These are phyloP conservation scores for Alnus glutinosa DNA, from an alignment of 306 rosid species.

Conservation along the genomic window DNA sequence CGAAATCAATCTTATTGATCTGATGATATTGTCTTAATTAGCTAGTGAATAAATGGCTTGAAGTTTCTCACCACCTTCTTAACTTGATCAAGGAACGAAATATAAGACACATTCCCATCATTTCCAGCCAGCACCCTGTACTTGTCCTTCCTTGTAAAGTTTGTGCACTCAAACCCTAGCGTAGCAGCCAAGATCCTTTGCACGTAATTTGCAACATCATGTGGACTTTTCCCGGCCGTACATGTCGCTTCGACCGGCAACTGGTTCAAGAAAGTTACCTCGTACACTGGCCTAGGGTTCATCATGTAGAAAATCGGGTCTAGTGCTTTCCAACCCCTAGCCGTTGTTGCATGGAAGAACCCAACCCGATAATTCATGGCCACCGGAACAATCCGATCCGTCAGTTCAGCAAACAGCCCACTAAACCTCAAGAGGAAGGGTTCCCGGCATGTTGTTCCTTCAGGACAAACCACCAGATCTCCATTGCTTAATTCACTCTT, in stretches of 20 bases:
- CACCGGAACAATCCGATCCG: conserved; percentile 92
- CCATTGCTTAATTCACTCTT: conserved; percentile 59
- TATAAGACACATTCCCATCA: conserved; percentile 68
- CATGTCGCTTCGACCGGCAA: conserved; percentile 89
- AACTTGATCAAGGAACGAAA: conserved; percentile 43
- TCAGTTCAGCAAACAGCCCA: conserved; percentile 74
- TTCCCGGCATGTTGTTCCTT: conserved; percentile 95
- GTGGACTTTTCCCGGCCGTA: conserved; percentile 76
- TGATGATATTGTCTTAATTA: not conserved
- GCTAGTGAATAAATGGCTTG: conserved; percentile 52
- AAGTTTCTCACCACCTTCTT: conserved; percentile 46
- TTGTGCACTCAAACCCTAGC: conserved; percentile 89
- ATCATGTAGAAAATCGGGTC: conserved; percentile 91
- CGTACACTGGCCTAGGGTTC: conserved; percentile 91
- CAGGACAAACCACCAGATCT: conserved; percentile 85
- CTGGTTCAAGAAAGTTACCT: conserved; percentile 88
- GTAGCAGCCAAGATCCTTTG: conserved; percentile 84
- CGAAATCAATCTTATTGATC: too few species aligned
- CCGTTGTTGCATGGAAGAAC: conserved; percentile 96
- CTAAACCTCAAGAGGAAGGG: conserved; percentile 89
- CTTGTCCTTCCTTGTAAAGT: conserved; percentile 85
- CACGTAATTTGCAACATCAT: conserved; percentile 92
- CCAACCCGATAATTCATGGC: conserved; percentile 93
- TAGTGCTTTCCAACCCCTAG: conserved; percentile 82
- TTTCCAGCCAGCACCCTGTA: conserved; percentile 87